A percentile compares a stretch with the other conserved stretches of the same genome.
Evolutionary conservation across 495 filamentous ascomycete genomes (phyloP).

Genomic region (Clavariopsis aquatica): DNA sequence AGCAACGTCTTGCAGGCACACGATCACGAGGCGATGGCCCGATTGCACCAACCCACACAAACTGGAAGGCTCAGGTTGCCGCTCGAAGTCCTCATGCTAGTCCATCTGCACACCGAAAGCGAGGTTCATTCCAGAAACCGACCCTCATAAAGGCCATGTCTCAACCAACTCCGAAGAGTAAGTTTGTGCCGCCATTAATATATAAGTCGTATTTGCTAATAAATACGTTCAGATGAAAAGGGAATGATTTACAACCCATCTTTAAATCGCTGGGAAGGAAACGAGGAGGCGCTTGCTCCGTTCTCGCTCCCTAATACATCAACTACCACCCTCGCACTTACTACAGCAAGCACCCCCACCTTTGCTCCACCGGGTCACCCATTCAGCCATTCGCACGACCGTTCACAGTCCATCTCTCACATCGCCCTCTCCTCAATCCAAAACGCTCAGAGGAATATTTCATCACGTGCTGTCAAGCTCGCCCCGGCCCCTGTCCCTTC

Average conservation of each 20-base stretch:
- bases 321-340: constrained; percentile 38
- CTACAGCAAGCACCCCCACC: constrained; percentile 38
- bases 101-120: constrained; percentile 59
- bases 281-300: constrained; percentile 75
- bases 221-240: constrained; percentile 64
- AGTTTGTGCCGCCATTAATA: constrained; percentile 41
- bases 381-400: constrained; percentile 47
- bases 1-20: constrained; percentile 59
- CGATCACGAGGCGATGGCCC: constrained; percentile 51
- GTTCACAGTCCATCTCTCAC: constrained; percentile 37
- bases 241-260: constrained; percentile 93
- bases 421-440: constrained; percentile 15
- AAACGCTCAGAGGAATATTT: constrained; percentile 41
- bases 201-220: constrained; percentile 32
- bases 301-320: constrained; percentile 56
- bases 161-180: constrained; percentile 62
- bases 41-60: constrained; percentile 66
- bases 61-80: constrained; percentile 76
- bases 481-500: constrained; percentile 49
- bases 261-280: constrained; percentile 90
- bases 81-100: constrained; percentile 57
- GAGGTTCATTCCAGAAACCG: constrained; percentile 58
- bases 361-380: constrained; percentile 37
- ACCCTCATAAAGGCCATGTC: constrained; percentile 73
- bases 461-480: constrained; percentile 51